A percentile compares a stretch with the other conserved stretches of the same genome.
Conservation (phyloP, 2,329 filamentous ascomycete species). For the Tympanopsis confertula region DNA sequence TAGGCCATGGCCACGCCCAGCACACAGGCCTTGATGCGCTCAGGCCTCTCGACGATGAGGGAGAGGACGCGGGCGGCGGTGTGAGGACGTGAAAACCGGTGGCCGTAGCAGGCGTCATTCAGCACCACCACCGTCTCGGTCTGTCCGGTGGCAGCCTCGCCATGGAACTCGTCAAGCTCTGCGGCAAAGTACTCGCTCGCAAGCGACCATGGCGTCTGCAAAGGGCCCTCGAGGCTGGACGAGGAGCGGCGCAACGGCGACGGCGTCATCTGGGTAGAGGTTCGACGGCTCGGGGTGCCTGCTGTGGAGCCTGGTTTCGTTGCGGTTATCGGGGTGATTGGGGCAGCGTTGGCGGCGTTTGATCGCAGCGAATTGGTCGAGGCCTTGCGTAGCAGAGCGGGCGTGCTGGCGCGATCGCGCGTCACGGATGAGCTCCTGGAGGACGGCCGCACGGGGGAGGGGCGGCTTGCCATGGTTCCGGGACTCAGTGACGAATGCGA, state of each 20-base stretch:
- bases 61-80: conserved; percentile 60
- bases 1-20: conserved; percentile 79
- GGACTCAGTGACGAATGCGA: background rate
- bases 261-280: too few relatives aligned
- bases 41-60: conserved; percentile 85
- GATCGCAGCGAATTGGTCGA: conserved; percentile 41
- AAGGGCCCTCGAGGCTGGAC: conserved; percentile 19
- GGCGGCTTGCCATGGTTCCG: background rate
- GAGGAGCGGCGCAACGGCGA: background rate
- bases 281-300: too few relatives aligned
- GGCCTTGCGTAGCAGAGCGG: conserved; percentile 39
- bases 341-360: conserved; percentile 28
- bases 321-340: conserved; percentile 23
- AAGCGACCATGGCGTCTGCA: conserved; percentile 38
- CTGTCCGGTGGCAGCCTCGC: conserved; percentile 22
- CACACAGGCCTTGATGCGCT: conserved; percentile 74
- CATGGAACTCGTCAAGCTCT: conserved; percentile 56
- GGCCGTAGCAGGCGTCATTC: conserved; percentile 89
- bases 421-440: background rate
- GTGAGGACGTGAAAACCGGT: conserved; percentile 76
- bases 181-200: conserved; percentile 58
- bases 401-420: conserved; percentile 29
- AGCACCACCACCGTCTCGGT: conserved; percentile 70
- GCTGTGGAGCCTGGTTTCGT: conserved; percentile 36
- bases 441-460: conserved; percentile 6